A percentile compares a stretch with the other conserved stretches of the same genome.
These are phyloP conservation scores for Fusarium stilboides DNA, from an alignment of 2,329 filamentous ascomycete species.

Conservation along the genomic window DNA sequence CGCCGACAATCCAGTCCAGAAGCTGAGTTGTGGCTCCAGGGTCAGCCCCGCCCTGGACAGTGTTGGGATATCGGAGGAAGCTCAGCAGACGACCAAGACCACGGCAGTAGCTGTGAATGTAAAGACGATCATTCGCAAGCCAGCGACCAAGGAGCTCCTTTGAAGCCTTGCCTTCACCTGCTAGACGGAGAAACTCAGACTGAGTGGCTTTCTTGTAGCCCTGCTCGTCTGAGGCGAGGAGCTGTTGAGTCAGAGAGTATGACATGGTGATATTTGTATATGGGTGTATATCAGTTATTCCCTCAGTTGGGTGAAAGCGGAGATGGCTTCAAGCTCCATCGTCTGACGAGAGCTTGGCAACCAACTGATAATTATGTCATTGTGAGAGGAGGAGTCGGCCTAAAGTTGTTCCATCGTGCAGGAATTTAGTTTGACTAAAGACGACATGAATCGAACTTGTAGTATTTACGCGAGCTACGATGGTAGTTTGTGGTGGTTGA, in stretches of 20 bases:
- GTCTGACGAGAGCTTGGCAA: conserved; percentile 23
- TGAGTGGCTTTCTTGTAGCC: conserved; percentile 72
- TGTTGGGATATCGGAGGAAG: conserved; percentile 70
- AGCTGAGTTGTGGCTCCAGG: conserved; percentile 66
- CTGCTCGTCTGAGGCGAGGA: conserved; percentile 64
- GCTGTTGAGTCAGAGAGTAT: conserved; percentile 68
- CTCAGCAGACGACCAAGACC: conserved; percentile 76
- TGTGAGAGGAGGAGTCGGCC: conserved; percentile 24
- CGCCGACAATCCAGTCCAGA: conserved; percentile 74
- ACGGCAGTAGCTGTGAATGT: conserved; percentile 78
- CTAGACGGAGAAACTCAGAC: conserved; percentile 75
- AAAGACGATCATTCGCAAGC: conserved; percentile 80
- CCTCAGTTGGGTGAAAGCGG: conserved; percentile 12
- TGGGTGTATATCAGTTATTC: conserved; percentile 15
- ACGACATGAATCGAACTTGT: background rate
- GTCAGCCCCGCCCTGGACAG: conserved; percentile 14
- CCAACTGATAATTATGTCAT: conserved; percentile 40
- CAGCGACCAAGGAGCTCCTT: conserved; percentile 72
- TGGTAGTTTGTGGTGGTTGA: conserved; percentile 5
- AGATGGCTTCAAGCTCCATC: conserved; percentile 31
- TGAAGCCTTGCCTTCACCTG: conserved; percentile 73
- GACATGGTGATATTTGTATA: conserved; percentile 19
- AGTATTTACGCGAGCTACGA: background rate
- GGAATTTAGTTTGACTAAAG: background rate
- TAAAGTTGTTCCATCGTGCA: conserved; percentile 44